Evolutionary conservation across 768 basidiomycete genomes (phyloP), one percentile per base, ranked within the genome.

Genomic region (Pleurotus sapidus): DNA sequence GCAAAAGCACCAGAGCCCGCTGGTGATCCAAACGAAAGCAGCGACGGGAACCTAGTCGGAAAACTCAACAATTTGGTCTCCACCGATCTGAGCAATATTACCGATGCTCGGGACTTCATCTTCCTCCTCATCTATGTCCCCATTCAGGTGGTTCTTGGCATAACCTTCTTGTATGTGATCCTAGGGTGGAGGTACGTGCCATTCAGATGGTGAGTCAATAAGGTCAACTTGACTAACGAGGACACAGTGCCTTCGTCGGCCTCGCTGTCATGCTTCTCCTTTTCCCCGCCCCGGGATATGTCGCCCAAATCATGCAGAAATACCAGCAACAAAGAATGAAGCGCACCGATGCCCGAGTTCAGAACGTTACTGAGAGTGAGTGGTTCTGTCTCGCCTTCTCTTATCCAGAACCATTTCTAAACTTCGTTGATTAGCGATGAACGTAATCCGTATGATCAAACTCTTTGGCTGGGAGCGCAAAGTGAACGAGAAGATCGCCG

Each of bases 51-150:
- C 63, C 69, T 89, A n/a, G 81, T 84, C 40, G 90, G 91, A 7
- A 88, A 83, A 65, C 84, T 92, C 65, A 91, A 88, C 66, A 91
- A 90, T 56, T 70, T 91, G 6, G 81, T 89, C 38, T 84, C 88
- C 5, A 84, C 84, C 1, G 89, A 92, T 68, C 48, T 77, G 57
- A 60, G 59, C 25, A 72, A 71, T 54, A 75, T 79, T 42, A 63
- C 66, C n/a, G 69, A 67, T 18, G 68, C 68, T 11, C 61, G 72
- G 27, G 70, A 77, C 47, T 73, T 77, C 47, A 57, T 76, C 8
- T 43, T 59, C 46, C 25, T 67, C 20, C 48, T 68, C 6, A 48
- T 68, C 34, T 63, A 65, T 40, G 57, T 63, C 17, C 70, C 70
- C 1, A 47, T 67, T 15, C 64, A 59, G 37, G 45, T 66, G 17